Evolutionary conservation across 2,329 filamentous ascomycete genomes (phyloP).

Genomic region (Paecilomyces dactylethromorphus): DNA sequence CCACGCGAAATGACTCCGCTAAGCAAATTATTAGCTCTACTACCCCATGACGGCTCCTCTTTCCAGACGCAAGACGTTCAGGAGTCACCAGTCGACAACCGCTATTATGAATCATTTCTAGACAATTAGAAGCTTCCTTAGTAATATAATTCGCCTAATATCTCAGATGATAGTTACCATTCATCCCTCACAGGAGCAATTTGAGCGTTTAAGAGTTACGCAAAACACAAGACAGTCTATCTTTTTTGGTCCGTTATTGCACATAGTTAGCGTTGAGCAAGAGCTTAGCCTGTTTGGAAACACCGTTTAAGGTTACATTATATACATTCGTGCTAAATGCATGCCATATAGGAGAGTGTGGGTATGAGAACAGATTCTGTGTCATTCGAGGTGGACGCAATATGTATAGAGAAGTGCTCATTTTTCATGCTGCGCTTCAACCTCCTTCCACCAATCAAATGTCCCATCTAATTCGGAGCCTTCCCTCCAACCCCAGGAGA

Average conservation of each 20-base stretch:
- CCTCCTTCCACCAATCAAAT: constrained; percentile 30
- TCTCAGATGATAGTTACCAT: no score
- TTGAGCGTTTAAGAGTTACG: no score
- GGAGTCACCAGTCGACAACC: not conserved
- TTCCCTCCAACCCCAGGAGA: constrained; percentile 80
- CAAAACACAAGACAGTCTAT: no score
- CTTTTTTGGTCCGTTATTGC: no score
- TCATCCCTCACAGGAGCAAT: no score
- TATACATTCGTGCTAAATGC: not conserved
- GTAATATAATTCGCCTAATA: no score
- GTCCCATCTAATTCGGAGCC: constrained; percentile 16
- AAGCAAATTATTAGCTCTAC: not conserved
- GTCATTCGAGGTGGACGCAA: not conserved
- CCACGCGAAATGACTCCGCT: not conserved
- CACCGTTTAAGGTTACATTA: not conserved
- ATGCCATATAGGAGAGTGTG: not conserved
- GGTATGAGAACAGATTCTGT: not conserved
- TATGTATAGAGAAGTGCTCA: constrained; percentile 3
- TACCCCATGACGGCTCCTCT: not conserved
- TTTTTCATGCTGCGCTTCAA: constrained; percentile 21
- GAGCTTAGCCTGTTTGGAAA: not conserved
- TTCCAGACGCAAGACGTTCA: not conserved
- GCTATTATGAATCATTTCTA: not conserved
- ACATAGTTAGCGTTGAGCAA: no score
- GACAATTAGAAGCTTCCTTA: not conserved